These are phyloP conservation scores for Pseudocohnilembus persalinus DNA, from an alignment of 169 alveolate genomes.

Conservation along the genomic window DNA sequence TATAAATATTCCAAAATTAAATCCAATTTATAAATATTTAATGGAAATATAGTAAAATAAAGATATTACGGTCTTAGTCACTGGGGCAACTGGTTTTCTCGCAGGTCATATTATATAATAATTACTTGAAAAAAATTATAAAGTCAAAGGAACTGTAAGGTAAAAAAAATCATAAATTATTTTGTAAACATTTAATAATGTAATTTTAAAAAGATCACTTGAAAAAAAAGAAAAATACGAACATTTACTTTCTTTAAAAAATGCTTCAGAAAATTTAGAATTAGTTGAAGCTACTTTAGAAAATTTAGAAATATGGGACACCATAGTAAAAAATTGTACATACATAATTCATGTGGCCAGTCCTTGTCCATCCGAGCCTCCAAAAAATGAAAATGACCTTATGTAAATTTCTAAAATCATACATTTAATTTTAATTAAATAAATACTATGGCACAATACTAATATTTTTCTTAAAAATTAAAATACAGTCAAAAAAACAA, in stretches of 20 bases:
- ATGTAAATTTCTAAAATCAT: no score
- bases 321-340: background rate
- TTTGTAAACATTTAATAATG: no score
- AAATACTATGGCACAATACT: no score
- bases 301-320: conserved; percentile 8
- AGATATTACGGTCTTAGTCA: background rate
- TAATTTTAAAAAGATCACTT: background rate
- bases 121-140: background rate
- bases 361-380: conserved; percentile 4
- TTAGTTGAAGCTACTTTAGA: conserved; percentile 21
- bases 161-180: background rate
- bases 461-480: no score
- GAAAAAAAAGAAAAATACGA: background rate
- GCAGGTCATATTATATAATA: conserved; percentile 13
- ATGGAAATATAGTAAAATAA: no score
- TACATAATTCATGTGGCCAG: conserved; percentile 6
- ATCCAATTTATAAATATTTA: no score
- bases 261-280: conserved; percentile 2
- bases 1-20: no score
- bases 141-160: conserved; percentile 14
- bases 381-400: conserved; percentile 8
- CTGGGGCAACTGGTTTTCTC: conserved; percentile 13
- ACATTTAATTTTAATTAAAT: no score
- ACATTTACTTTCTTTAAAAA: conserved; percentile 1
- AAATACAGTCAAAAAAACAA: no score